Base-by-base conservation (phyloP, 2,329 filamentous ascomycete species). In the Paraconiothyrium sp. region DNA sequence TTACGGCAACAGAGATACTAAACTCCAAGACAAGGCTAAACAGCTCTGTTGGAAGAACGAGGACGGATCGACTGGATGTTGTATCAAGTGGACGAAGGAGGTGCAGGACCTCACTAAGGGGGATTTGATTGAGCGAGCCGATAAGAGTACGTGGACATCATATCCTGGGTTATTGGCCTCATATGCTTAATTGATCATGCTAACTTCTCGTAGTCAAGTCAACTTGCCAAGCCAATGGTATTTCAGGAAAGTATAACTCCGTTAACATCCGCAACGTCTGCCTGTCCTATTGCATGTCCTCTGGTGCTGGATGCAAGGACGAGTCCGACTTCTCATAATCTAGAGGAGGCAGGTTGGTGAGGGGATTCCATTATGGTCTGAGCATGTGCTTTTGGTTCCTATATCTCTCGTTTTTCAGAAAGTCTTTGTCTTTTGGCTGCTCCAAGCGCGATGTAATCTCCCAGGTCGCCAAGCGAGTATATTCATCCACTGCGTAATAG, bases 241-340 rank as follows among this genome's bases (percentile, higher is more conserved):
- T 49, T 49, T 49, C 46, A 27, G 46, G 46, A 32, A 49, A 49
- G 20, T 49, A 49, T 22, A 49, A 49, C 22, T 32, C 46, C 46
- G 46, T 49, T 10, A 49, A 49, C 13, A 49, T 49, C 22, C 46
- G 46, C 46, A 3, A 49, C 46, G 46, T 49, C 46, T 49, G 46
- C 46, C 7, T 49, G 46, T 49, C 46, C 46, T 49, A 49, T 49
- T 49, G 46, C 20, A 49, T 49, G 46, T 49, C 46, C 13, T 49
- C 46, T 49, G 46, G 46, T 49, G 46, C 46, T 27, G 46, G 46
- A 49, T 49, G 46, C 46, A 49, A 49, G 22, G 46, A 49, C 46
- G 46, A 49, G 46, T 49, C 46, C 46, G 46, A 49, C 46, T 49
- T 32, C 16, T 49, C 46, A 16, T 49, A 5, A 49, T 30, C 22